phyloP scores from a whole-genome alignment of 352 stramenopile genomes.

The Globisporangium nodosum region DNA sequence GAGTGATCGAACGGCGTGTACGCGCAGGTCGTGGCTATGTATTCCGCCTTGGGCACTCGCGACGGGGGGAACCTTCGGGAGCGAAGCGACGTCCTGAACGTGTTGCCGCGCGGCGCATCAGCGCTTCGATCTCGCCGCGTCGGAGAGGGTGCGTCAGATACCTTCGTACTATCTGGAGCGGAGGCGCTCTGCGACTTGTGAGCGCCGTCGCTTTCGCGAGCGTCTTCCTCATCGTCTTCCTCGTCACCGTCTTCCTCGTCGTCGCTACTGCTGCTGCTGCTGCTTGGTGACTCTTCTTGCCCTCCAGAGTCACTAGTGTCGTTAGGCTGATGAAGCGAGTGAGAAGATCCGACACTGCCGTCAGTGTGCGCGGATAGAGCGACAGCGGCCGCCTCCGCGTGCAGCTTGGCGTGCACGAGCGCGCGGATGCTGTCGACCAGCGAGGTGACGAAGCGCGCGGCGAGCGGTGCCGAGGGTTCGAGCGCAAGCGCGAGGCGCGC shows the following conservation, averaged over 20 bases:
- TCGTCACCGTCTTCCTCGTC: not conserved
- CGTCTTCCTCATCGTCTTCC: not conserved
- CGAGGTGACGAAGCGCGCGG: conserved; percentile 16
- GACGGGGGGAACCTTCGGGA: conserved; percentile 34
- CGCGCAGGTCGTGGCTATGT: conserved; percentile 17
- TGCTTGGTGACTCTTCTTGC: not conserved
- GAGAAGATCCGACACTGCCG: not conserved
- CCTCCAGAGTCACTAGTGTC: not conserved
- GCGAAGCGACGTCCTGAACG: conserved; percentile 33
- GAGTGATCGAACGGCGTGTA: conserved; percentile 35
- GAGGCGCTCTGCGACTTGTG: not conserved
- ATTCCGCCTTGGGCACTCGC: conserved; percentile 24
- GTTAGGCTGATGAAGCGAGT: too few species aligned
- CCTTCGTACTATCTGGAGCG: too few species aligned
- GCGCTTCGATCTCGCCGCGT: not conserved
- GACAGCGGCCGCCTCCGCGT: conserved; percentile 7
- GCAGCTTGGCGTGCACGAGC: conserved; percentile 17
- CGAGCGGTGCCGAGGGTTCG: conserved; percentile 9
- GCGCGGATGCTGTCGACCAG: conserved; percentile 10
- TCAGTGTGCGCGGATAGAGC: not conserved
- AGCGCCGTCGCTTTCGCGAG: not conserved
- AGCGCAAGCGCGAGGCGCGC: conserved; percentile 2
- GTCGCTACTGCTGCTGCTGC: not conserved
- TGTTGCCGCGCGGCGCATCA: conserved; percentile 8
- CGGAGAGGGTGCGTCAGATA: not conserved